A percentile compares a stretch with the other conserved stretches of the same genome.
These are phyloP conservation scores for Heteromeles arbutifolia DNA, from an alignment of 306 rosid genomes.

Conservation along the genomic window DNA sequence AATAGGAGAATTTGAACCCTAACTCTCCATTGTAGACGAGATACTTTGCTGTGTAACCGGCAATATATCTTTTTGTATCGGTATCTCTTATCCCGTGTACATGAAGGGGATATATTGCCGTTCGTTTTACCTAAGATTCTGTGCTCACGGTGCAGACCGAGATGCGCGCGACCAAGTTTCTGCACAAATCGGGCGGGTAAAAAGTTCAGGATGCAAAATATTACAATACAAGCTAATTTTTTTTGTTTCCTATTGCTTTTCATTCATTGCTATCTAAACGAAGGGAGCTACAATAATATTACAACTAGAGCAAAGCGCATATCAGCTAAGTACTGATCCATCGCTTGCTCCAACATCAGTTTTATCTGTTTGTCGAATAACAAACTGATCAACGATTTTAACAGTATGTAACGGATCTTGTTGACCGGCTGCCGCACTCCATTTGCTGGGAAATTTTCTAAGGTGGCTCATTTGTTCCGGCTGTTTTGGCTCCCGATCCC, in stretches of 20 bases:
- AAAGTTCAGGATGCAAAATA: background rate
- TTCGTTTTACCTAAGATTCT: background rate
- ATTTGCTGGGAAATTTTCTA: constrained; percentile 45
- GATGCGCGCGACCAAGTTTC: background rate
- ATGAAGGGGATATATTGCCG: background rate
- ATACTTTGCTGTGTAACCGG: no score
- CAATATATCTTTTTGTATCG: no score
- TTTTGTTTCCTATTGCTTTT: background rate
- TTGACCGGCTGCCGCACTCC: constrained; percentile 50
- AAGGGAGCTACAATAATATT: constrained; percentile 10
- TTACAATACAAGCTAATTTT: background rate
- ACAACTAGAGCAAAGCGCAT: constrained; percentile 18
- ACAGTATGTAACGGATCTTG: constrained; percentile 80
- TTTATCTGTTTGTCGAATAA: constrained; percentile 42
- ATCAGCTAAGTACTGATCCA: constrained; percentile 46
- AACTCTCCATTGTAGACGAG: background rate
- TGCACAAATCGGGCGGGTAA: background rate
- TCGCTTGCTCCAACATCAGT: constrained; percentile 26
- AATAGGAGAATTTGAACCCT: background rate
- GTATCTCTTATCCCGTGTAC: no score
- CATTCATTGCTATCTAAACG: constrained; percentile 13
- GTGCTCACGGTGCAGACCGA: background rate
- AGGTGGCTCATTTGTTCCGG: constrained; percentile 35
- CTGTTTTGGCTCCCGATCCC: constrained; percentile 43
- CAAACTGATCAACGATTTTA: constrained; percentile 79